Evolutionary conservation across 495 filamentous ascomycete species (phyloP).

Genomic region (Neurospora sp.): DNA sequence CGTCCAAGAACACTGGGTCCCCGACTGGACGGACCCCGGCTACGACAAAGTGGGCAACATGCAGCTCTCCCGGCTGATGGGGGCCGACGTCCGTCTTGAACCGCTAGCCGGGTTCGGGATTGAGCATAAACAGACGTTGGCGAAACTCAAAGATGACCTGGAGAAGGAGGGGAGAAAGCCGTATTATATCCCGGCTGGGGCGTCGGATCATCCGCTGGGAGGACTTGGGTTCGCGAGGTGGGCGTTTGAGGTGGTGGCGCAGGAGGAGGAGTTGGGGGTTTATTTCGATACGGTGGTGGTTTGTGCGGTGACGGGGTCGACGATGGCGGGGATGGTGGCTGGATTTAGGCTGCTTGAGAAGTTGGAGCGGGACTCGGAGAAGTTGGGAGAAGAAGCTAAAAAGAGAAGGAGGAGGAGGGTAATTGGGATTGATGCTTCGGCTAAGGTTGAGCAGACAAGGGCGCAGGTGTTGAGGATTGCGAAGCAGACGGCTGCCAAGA

Average conservation of each 20-base stretch:
- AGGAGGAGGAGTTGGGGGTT: constrained; percentile 44
- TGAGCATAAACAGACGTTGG: constrained; percentile 46
- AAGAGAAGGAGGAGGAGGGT: constrained; percentile 28
- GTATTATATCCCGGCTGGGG: constrained; percentile 57
- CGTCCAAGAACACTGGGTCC: constrained; percentile 55
- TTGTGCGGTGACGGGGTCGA: constrained; percentile 53
- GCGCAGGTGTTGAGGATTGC: constrained; percentile 53
- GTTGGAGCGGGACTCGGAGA: not conserved
- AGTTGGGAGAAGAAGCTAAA: constrained; percentile 12
- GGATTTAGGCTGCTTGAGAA: constrained; percentile 50
- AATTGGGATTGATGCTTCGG: constrained; percentile 53
- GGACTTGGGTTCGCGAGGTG: constrained; percentile 55
- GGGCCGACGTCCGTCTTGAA: constrained; percentile 44
- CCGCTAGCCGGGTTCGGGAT: constrained; percentile 42
- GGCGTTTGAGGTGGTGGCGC: constrained; percentile 49
- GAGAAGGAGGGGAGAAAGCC: constrained; percentile 37
- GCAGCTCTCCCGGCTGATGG: constrained; percentile 52
- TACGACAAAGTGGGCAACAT: constrained; percentile 53
- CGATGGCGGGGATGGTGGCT: constrained; percentile 52
- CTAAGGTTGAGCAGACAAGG: constrained; percentile 43
- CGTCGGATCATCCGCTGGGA: constrained; percentile 54
- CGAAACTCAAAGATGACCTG: constrained; percentile 36
- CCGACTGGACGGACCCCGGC: constrained; percentile 34
- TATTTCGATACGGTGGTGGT: constrained; percentile 54
- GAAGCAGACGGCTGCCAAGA: constrained; percentile 43